These are phyloP conservation scores for Plasmodium vinckei DNA, from an alignment of 169 alveolate species.

Conservation along the genomic window DNA sequence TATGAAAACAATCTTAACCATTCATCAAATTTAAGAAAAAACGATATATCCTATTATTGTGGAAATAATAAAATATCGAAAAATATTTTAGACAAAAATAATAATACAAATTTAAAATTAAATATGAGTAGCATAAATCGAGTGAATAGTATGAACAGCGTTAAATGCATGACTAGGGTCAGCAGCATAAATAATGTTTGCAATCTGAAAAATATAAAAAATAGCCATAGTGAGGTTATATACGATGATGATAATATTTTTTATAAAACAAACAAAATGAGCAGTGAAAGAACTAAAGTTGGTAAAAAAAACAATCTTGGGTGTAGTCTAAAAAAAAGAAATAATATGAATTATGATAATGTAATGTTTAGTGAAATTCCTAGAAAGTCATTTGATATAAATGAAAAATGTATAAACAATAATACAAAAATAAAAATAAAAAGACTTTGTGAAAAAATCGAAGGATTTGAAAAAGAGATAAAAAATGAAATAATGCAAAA, in stretches of 20 bases:
- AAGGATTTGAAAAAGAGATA: constrained; percentile 74
- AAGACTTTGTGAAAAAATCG: constrained; percentile 69
- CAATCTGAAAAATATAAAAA: too few relatives aligned
- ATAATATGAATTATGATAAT: not conserved
- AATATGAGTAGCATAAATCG: constrained; percentile 6
- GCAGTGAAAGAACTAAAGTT: constrained; percentile 10
- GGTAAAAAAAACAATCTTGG: constrained; percentile 12
- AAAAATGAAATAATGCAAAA: constrained; percentile 61
- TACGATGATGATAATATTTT: constrained; percentile 20
- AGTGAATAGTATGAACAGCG: not conserved
- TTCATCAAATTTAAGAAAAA: constrained; percentile 24
- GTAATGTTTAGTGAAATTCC: constrained; percentile 14
- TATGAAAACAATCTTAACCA: constrained; percentile 22
- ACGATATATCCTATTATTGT: constrained; percentile 22
- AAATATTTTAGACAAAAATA: not conserved
- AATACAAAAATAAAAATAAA: constrained; percentile 65
- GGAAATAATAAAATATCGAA: constrained; percentile 16
- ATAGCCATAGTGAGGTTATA: too few relatives aligned
- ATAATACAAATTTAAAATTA: constrained; percentile 9
- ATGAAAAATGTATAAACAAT: constrained; percentile 54
- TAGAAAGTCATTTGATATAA: constrained; percentile 16
- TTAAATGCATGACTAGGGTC: not conserved
- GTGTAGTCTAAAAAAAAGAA: constrained; percentile 34
- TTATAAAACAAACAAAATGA: constrained; percentile 9
- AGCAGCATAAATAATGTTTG: not conserved